Evolutionary conservation across 139 green algal species (phyloP).

Genomic region (Chlamydomonas asymmetrica): DNA sequence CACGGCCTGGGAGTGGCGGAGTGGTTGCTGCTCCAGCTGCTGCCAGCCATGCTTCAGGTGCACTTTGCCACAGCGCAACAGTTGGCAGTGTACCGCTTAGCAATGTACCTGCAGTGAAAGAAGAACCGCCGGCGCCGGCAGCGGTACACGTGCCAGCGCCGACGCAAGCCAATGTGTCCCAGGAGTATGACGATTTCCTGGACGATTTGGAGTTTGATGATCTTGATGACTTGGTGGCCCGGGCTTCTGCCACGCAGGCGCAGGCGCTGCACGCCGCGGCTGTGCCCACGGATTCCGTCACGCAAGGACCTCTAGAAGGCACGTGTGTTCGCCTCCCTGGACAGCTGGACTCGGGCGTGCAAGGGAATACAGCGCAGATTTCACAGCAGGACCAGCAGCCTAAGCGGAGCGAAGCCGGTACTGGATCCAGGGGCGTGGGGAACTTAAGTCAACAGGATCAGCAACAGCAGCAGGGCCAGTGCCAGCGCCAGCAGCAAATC

Average conservation of each 20-base stretch:
- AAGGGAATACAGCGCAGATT: slow-evolving; percentile 1
- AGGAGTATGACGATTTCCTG: slow-evolving; percentile 13
- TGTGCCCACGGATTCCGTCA: not conserved
- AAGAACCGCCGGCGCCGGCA: not conserved
- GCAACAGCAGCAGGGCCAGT: slow-evolving; percentile 14
- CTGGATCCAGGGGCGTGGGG: too few relatives aligned
- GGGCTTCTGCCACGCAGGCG: not conserved
- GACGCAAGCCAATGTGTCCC: not conserved
- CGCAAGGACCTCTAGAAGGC: not conserved
- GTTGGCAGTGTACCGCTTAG: too few relatives aligned
- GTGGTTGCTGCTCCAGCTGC: too few relatives aligned
- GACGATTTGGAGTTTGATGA: not conserved
- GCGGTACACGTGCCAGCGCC: not conserved
- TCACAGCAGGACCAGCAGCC: not conserved
- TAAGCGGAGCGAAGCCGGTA: too few relatives aligned
- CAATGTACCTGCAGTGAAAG: too few relatives aligned
- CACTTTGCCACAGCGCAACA: too few relatives aligned
- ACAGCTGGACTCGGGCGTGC: slow-evolving; percentile 5
- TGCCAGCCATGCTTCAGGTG: too few relatives aligned
- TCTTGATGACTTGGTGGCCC: too few relatives aligned
- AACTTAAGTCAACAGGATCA: slow-evolving; percentile 19
- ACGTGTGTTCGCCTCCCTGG: not conserved
- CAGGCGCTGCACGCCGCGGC: not conserved
- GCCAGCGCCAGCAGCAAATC: slow-evolving; percentile 6
- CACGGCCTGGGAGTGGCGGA: too few relatives aligned